These are phyloP conservation scores for Pseudocercospora eumusae DNA, from an alignment of 2,329 filamentous ascomycete genomes.

Conservation along the genomic window DNA sequence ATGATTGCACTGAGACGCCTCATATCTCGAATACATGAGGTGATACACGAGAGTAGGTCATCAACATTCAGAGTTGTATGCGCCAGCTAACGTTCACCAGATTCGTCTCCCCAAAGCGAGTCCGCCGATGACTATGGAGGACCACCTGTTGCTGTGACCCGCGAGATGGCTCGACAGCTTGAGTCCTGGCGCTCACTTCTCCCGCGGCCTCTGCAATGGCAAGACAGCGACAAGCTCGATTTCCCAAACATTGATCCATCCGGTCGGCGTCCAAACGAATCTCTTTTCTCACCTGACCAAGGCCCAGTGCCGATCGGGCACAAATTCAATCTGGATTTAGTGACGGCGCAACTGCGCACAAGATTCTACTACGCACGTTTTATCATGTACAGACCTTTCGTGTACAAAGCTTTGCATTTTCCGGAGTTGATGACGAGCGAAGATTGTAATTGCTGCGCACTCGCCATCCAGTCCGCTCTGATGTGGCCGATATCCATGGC, in stretches of 20 bases:
- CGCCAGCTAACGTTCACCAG: constrained; percentile 21
- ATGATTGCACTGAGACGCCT: constrained; percentile 60
- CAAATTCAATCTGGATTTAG: constrained; percentile 57
- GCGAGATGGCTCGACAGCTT: constrained; percentile 56
- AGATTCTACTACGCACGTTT: constrained; percentile 62
- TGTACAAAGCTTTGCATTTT: constrained; percentile 62
- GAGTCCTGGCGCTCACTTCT: constrained; percentile 61
- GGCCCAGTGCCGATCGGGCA: constrained; percentile 50
- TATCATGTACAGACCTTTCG: constrained; percentile 59
- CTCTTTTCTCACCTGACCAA: constrained; percentile 53
- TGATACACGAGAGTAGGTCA: constrained; percentile 55
- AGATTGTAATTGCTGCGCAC: constrained; percentile 57
- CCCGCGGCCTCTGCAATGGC: constrained; percentile 58
- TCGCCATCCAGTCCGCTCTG: constrained; percentile 59
- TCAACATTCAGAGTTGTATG: not conserved
- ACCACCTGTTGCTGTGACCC: constrained; percentile 49
- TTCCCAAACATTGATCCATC: constrained; percentile 42
- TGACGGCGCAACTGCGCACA: constrained; percentile 59
- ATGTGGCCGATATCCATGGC: constrained; percentile 63
- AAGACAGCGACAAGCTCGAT: constrained; percentile 53
- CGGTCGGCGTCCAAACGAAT: constrained; percentile 33
- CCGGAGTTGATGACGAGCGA: constrained; percentile 56
- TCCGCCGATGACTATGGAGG: constrained; percentile 41
- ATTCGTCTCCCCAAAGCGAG: constrained; percentile 34
- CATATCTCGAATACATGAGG: constrained; percentile 55